These are phyloP conservation scores for Solanum ossicruentum DNA, from an alignment of 257 asterid species.

Conservation along the genomic window DNA sequence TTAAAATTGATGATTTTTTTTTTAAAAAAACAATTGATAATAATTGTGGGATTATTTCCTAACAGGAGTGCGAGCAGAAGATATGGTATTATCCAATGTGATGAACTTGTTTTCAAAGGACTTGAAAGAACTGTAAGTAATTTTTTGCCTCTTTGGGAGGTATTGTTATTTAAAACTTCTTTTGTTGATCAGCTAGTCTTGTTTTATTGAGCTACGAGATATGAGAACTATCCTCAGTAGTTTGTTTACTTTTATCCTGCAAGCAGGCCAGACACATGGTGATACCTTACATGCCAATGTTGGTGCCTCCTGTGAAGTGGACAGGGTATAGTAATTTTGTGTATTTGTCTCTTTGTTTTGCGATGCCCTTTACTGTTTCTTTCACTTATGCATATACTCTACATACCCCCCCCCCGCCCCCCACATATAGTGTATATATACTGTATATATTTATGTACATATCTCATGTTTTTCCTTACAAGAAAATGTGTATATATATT, in stretches of 20 bases:
- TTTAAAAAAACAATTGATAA: neutral
- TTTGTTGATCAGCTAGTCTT: neutral
- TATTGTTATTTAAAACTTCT: neutral
- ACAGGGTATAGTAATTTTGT: constrained; percentile 39
- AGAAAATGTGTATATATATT: neutral
- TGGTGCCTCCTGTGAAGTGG: constrained; percentile 92
- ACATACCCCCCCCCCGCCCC: too few species aligned
- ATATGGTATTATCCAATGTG: constrained; percentile 79
- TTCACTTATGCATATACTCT: neutral
- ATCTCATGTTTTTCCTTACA: neutral
- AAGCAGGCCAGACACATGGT: constrained; percentile 93
- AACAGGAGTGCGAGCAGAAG: constrained; percentile 57
- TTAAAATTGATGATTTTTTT: constrained; percentile 8
- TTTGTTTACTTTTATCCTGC: neutral
- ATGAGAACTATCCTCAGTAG: neutral
- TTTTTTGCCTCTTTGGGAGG: neutral
- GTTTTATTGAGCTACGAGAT: neutral
- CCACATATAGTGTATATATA: too few species aligned
- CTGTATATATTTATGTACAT: neutral
- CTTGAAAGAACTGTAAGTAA: constrained; percentile 76
- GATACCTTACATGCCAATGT: constrained; percentile 97
- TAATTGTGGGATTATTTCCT: constrained; percentile 10
- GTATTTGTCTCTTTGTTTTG: neutral
- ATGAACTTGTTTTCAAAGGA: constrained; percentile 71
- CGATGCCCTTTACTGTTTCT: neutral